A percentile compares a stretch with the other conserved stretches of the same genome.
Evolutionary conservation across 768 basidiomycete species (phyloP).

Genomic region (Boletus rubroflammeus): DNA sequence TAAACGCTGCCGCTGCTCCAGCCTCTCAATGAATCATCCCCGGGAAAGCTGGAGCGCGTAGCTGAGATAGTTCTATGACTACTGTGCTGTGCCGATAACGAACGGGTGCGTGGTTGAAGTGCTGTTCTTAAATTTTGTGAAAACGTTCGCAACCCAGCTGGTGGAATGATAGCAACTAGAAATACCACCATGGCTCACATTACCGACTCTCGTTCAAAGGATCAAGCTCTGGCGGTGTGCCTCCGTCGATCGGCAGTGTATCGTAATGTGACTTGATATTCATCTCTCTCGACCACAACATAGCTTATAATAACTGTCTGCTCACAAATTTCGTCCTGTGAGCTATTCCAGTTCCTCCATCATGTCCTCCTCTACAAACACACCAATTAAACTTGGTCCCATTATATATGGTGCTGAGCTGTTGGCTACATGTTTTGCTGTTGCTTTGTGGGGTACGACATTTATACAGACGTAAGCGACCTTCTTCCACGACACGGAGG

Average conservation of each 20-base stretch:
- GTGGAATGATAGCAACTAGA: too few species aligned
- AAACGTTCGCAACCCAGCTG: too few species aligned
- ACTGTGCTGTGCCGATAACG: not conserved
- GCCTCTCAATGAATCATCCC: not conserved
- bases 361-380: not conserved
- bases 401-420: constrained; percentile 11
- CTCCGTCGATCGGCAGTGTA: too few species aligned
- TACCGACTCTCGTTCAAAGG: too few species aligned
- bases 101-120: not conserved
- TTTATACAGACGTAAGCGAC: constrained; percentile 10
- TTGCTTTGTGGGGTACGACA: constrained; percentile 13
- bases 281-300: too few species aligned
- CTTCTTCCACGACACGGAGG: not conserved
- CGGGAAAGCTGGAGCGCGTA: not conserved
- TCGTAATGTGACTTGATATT: too few species aligned
- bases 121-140: not conserved
- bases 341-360: not conserved
- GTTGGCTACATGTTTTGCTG: constrained; percentile 1
- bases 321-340: not conserved
- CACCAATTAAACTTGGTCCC: not conserved
- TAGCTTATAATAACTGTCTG: not conserved
- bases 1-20: not conserved
- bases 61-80: not conserved
- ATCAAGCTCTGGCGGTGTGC: too few species aligned
- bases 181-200: too few species aligned